phyloP scores from a whole-genome alignment of 2,329 filamentous ascomycete species.

The Aspergillus quadricinctus region DNA sequence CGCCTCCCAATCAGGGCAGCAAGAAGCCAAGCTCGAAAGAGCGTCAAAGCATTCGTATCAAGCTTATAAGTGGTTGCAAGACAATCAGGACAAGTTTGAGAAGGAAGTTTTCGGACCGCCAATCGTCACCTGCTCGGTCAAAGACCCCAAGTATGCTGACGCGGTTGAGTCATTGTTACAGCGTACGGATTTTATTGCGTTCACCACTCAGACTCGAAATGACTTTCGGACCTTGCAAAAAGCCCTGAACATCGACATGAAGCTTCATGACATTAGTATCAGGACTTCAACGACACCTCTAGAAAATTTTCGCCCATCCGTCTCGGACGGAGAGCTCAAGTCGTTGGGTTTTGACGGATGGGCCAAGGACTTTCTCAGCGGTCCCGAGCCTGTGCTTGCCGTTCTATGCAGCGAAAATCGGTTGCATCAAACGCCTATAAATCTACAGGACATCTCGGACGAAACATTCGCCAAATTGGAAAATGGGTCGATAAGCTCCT shows the following conservation, averaged over 20 bases:
- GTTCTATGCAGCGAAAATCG: conserved; percentile 76
- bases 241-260: conserved; percentile 59
- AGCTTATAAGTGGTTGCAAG: conserved; percentile 79
- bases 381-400: conserved; percentile 76
- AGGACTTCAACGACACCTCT: conserved; percentile 58
- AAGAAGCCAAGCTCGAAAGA: conserved; percentile 60
- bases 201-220: conserved; percentile 70
- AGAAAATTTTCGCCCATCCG: conserved; percentile 51
- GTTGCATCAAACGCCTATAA: conserved; percentile 65
- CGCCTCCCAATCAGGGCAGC: conserved; percentile 70
- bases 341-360: conserved; percentile 70
- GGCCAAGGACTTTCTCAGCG: conserved; percentile 71
- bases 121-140: conserved; percentile 73
- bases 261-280: conserved; percentile 66
- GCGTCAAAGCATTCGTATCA: conserved; percentile 60
- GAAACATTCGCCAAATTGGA: conserved; percentile 65
- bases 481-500: conserved; percentile 57
- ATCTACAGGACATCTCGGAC: conserved; percentile 59
- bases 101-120: conserved; percentile 77
- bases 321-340: conserved; percentile 53
- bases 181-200: conserved; percentile 51
- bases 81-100: conserved; percentile 65
- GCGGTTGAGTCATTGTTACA: conserved; percentile 57
- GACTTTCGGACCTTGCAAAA: conserved; percentile 72
- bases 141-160: conserved; percentile 62